Evolutionary conservation across 768 basidiomycete genomes (phyloP).

Genomic region (Collybiopsis confluens): DNA sequence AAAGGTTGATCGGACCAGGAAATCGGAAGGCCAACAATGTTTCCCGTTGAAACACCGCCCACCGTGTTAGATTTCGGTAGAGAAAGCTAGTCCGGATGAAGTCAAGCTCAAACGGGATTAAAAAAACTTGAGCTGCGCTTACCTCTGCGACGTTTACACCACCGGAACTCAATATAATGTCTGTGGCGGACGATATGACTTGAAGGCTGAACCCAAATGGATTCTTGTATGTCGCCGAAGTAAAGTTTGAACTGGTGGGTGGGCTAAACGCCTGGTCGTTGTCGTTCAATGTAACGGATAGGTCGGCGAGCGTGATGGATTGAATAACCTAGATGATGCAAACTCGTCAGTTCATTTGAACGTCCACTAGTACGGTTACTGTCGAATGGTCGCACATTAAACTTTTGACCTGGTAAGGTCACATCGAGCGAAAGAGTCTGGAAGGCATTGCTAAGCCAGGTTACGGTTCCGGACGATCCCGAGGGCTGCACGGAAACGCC

Average conservation of each 20-base stretch:
- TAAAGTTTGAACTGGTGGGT: constrained; percentile 50
- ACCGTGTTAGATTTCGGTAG: constrained; percentile 44
- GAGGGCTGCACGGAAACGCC: constrained; percentile 60
- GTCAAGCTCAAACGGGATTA: background rate
- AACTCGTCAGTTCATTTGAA: too few species aligned
- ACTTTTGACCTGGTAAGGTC: constrained; percentile 56
- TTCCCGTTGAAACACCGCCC: constrained; percentile 69
- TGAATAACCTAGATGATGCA: constrained; percentile 66
- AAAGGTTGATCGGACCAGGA: constrained; percentile 55
- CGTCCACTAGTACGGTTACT: too few species aligned
- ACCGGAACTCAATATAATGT: constrained; percentile 44
- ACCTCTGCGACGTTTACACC: constrained; percentile 54
- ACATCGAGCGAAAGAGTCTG: constrained; percentile 60
- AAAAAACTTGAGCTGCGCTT: constrained; percentile 12
- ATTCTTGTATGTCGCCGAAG: constrained; percentile 60
- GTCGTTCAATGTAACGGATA: constrained; percentile 48
- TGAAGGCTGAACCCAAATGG: constrained; percentile 76
- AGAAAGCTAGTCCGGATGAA: constrained; percentile 33
- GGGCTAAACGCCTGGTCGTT: constrained; percentile 56
- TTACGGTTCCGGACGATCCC: constrained; percentile 45
- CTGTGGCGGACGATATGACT: constrained; percentile 51
- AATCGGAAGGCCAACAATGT: constrained; percentile 55
- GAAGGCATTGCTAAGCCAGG: constrained; percentile 70
- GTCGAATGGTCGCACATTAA: constrained; percentile 30
- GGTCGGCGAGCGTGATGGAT: constrained; percentile 55